A percentile compares a stretch with the other conserved stretches of the same genome.
phyloP scores from a whole-genome alignment of 139 green algal genomes.

The Medakamo hakoo region DNA sequence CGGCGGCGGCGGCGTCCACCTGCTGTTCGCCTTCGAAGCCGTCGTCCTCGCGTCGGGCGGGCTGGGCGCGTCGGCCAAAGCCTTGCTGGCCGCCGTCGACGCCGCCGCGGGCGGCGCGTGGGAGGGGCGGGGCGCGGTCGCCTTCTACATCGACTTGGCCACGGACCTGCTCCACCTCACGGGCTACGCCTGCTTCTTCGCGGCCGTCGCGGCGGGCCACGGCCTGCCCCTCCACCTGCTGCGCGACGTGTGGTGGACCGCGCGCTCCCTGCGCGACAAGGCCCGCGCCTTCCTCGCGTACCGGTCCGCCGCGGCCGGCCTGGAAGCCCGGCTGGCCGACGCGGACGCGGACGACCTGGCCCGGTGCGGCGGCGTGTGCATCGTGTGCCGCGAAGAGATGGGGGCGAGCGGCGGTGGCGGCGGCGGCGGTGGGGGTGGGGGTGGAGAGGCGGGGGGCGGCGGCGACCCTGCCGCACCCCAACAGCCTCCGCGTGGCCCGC shows the following conservation, averaged over 20 bases:
- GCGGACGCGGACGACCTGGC: slow-evolving; percentile 71
- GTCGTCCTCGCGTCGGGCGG: slow-evolving; percentile 15
- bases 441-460: no score
- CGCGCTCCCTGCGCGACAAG: slow-evolving; percentile 80
- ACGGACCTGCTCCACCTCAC: slow-evolving; percentile 92
- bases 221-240: slow-evolving; percentile 88
- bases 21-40: slow-evolving; percentile 98
- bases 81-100: slow-evolving; percentile 49
- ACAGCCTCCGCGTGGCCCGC: slow-evolving; percentile 1
- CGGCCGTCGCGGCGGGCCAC: slow-evolving; percentile 89
- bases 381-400: slow-evolving; percentile 97
- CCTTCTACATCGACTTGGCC: slow-evolving; percentile 96
- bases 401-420: slow-evolving; percentile 4
- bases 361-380: slow-evolving; percentile 77
- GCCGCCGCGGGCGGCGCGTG: slow-evolving; percentile 70
- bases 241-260: slow-evolving; percentile 89
- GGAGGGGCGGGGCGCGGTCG: slow-evolving; percentile 57
- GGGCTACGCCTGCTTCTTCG: slow-evolving; percentile 93
- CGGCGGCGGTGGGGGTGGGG: no score
- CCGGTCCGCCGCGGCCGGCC: slow-evolving; percentile 70
- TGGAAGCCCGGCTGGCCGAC: slow-evolving; percentile 80
- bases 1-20: slow-evolving; percentile 69
- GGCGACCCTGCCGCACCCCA: no score
- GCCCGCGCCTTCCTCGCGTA: slow-evolving; percentile 91
- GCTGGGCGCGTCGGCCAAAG: neutral